These are phyloP conservation scores for Cudoniella acicularis DNA, from an alignment of 495 filamentous ascomycete genomes.

Conservation along the genomic window DNA sequence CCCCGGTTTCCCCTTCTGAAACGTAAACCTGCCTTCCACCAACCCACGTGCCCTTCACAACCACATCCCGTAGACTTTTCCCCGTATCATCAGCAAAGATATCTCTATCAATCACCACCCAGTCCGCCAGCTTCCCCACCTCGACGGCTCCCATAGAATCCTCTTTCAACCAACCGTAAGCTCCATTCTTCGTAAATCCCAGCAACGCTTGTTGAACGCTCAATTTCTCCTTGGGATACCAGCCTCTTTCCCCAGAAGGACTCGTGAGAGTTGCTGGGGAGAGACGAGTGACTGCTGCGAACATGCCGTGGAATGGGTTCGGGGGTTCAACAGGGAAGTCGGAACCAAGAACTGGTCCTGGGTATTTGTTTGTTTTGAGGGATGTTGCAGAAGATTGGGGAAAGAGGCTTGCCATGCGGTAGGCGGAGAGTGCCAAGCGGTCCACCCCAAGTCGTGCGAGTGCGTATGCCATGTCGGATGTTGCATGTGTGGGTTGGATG, in stretches of 20 bases:
- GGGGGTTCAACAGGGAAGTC: constrained; percentile 67
- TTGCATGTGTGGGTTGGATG: constrained; percentile 65
- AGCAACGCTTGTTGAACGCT: constrained; percentile 47
- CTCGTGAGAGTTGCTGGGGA: constrained; percentile 46
- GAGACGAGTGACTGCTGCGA: constrained; percentile 54
- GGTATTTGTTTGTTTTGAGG: constrained; percentile 1
- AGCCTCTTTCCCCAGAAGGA: constrained; percentile 43
- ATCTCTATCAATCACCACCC: constrained; percentile 54
- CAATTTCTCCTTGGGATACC: constrained; percentile 50
- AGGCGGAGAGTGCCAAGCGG: constrained; percentile 47
- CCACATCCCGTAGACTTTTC: constrained; percentile 44
- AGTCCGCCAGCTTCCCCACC: constrained; percentile 55
- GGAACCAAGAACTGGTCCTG: constrained; percentile 49
- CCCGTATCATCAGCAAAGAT: constrained; percentile 31
- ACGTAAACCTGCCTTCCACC: constrained; percentile 44
- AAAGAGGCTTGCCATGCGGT: constrained; percentile 54
- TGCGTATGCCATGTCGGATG: constrained; percentile 59
- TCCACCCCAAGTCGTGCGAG: constrained; percentile 47
- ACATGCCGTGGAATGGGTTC: constrained; percentile 57
- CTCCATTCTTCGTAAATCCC: constrained; percentile 53
- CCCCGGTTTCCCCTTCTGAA: too few relatives aligned
- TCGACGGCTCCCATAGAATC: constrained; percentile 48
- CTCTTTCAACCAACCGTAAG: constrained; percentile 43
- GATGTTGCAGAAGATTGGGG: constrained; percentile 6
- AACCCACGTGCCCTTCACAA: constrained; percentile 62